These are phyloP conservation scores for Serendipita sp. DNA, from an alignment of 768 basidiomycete genomes.

Conservation along the genomic window DNA sequence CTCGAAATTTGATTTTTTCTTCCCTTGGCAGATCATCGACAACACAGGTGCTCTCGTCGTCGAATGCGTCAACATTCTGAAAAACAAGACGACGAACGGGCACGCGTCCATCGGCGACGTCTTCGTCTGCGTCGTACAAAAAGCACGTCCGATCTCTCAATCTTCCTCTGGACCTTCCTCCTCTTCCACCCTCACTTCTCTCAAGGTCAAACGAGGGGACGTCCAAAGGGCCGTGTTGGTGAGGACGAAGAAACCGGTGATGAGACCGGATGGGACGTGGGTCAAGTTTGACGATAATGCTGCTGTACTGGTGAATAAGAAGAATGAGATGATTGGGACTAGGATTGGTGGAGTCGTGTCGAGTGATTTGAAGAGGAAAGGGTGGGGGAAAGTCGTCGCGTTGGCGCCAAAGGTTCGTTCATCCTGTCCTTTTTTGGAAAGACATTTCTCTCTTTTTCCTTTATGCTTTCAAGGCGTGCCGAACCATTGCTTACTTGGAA, in stretches of 20 bases:
- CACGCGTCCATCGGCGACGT: slow-evolving; percentile 90
- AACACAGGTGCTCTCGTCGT: slow-evolving; percentile 90
- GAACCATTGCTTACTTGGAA: too few species aligned
- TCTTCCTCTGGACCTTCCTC: slow-evolving; percentile 33
- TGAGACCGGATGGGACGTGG: slow-evolving; percentile 72
- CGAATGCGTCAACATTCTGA: slow-evolving; percentile 92
- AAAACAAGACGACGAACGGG: slow-evolving; percentile 90
- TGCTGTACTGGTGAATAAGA: slow-evolving; percentile 84
- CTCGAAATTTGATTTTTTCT: neutral
- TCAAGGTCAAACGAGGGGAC: slow-evolving; percentile 86
- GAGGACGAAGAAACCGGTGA: slow-evolving; percentile 72
- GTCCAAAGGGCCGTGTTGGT: slow-evolving; percentile 94
- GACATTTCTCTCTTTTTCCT: slow-evolving; percentile 1
- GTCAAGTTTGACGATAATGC: slow-evolving; percentile 96
- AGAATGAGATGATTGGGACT: slow-evolving; percentile 89
- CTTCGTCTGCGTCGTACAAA: slow-evolving; percentile 88
- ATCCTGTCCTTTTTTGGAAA: too few species aligned
- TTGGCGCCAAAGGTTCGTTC: slow-evolving; percentile 69
- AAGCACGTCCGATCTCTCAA: slow-evolving; percentile 55
- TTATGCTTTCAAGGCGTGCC: neutral
- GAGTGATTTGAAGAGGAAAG: slow-evolving; percentile 75
- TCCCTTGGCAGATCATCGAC: slow-evolving; percentile 60
- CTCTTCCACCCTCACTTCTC: slow-evolving; percentile 33
- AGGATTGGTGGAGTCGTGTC: slow-evolving; percentile 89
- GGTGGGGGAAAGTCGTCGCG: slow-evolving; percentile 88